phyloP scores from a whole-genome alignment of 2,329 filamentous ascomycete species.

The Xylaria sp. region DNA sequence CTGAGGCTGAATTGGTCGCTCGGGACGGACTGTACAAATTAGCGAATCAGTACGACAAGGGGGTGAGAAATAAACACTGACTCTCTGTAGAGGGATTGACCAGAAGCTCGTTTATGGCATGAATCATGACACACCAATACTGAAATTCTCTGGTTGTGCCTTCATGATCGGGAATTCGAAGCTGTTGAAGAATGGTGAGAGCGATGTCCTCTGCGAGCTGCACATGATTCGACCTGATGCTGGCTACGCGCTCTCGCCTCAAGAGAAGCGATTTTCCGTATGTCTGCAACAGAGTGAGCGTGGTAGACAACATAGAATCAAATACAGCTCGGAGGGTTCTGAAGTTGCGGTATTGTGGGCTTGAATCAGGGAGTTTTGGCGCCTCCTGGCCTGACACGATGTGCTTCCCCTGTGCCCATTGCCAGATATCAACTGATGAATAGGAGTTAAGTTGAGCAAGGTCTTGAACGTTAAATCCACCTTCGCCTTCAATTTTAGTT shows the following conservation, averaged over 20 bases:
- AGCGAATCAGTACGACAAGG: slow-evolving; percentile 21
- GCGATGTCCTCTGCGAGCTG: slow-evolving; percentile 62
- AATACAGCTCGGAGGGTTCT: slow-evolving; percentile 71
- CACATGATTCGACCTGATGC: slow-evolving; percentile 48
- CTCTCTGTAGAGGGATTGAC: slow-evolving; percentile 54
- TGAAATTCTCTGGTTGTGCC: slow-evolving; percentile 61
- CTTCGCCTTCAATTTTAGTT: slow-evolving; percentile 10
- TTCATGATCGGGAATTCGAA: slow-evolving; percentile 45
- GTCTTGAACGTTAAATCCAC: slow-evolving; percentile 26
- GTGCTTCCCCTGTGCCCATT: slow-evolving; percentile 21
- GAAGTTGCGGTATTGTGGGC: slow-evolving; percentile 62
- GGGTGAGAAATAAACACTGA: slow-evolving; percentile 11
- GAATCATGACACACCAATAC: slow-evolving; percentile 77
- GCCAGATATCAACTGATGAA: slow-evolving; percentile 26
- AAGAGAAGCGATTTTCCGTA: slow-evolving; percentile 76
- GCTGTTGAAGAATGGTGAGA: slow-evolving; percentile 61
- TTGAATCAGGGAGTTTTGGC: slow-evolving; percentile 27
- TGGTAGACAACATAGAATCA: slow-evolving; percentile 69
- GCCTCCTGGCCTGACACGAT: slow-evolving; percentile 13
- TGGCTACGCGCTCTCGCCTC: slow-evolving; percentile 65
- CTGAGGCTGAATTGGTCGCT: slow-evolving; percentile 46
- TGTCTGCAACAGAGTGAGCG: slow-evolving; percentile 80
- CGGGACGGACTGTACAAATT: slow-evolving; percentile 38
- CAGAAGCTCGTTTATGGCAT: slow-evolving; percentile 71
- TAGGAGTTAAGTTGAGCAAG: slow-evolving; percentile 25